A percentile compares a stretch with the other conserved stretches of the same genome.
Evolutionary conservation across 805 yeast genomes (phyloP).

Genomic region (Suhomyces pyralidae): DNA sequence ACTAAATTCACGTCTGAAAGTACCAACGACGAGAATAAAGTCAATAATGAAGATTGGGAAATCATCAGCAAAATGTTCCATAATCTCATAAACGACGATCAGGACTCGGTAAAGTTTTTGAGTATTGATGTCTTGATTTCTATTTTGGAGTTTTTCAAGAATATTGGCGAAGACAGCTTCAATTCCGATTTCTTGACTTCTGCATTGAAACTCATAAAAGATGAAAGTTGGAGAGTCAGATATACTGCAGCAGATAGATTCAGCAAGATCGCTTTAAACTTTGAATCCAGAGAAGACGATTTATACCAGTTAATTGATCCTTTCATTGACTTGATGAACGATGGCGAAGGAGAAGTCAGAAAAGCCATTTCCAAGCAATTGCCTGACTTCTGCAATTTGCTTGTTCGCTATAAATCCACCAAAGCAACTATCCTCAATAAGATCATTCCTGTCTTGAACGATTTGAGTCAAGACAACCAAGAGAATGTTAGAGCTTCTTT

Average conservation of each 20-base stretch:
- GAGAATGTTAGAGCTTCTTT: constrained; percentile 92
- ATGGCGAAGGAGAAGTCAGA: constrained; percentile 94
- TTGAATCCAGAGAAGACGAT: constrained; percentile 55
- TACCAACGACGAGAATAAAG: constrained; percentile 29
- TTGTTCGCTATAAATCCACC: constrained; percentile 33
- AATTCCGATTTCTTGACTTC: constrained; percentile 60
- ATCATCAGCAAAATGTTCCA: constrained; percentile 79
- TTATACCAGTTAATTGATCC: constrained; percentile 63
- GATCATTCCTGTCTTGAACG: constrained; percentile 79
- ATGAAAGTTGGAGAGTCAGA: constrained; percentile 97
- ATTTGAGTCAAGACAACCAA: constrained; percentile 82
- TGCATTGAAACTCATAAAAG: constrained; percentile 70
- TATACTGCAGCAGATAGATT: constrained; percentile 97
- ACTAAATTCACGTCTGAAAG: constrained; percentile 44
- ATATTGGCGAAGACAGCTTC: constrained; percentile 54
- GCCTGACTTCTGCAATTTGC: constrained; percentile 64
- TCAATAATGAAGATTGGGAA: constrained; percentile 68
- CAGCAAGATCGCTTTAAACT: constrained; percentile 64
- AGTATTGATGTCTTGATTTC: constrained; percentile 86
- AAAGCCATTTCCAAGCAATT: constrained; percentile 91
- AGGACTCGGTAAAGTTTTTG: constrained; percentile 90
- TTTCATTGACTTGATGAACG: constrained; percentile 76
- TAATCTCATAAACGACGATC: constrained; percentile 74
- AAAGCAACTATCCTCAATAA: constrained; percentile 57
- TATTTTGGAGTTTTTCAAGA: constrained; percentile 66